phyloP scores from a whole-genome alignment of 1,139 yeast species.

The Zygosaccharomyces pseudobailii region DNA sequence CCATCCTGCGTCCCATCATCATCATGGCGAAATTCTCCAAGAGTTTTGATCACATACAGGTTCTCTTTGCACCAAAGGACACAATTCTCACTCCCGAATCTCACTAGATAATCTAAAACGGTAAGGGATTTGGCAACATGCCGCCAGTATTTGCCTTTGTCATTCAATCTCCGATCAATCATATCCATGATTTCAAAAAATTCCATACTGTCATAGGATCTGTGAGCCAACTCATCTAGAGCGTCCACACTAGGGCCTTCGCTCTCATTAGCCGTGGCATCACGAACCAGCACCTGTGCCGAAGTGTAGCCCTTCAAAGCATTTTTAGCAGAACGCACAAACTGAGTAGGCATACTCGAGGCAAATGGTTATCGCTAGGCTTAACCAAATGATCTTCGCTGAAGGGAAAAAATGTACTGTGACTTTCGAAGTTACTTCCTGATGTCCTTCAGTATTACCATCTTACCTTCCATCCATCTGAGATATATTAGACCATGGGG shows the following conservation, averaged over 20 bases:
- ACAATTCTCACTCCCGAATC: conserved; percentile 85
- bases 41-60: conserved; percentile 80
- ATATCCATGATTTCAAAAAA: conserved; percentile 92
- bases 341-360: conserved; percentile 58
- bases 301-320: conserved; percentile 89
- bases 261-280: conserved; percentile 89
- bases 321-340: conserved; percentile 84
- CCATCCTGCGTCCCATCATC: conserved; percentile 83
- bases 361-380: neutral
- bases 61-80: conserved; percentile 94
- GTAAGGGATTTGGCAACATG: conserved; percentile 91
- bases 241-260: conserved; percentile 78
- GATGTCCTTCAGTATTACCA: neutral
- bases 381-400: neutral
- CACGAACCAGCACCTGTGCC: conserved; percentile 83
- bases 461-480: neutral
- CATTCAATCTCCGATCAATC: conserved; percentile 88
- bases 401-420: neutral
- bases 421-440: neutral
- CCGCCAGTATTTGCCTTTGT: conserved; percentile 97
- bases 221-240: conserved; percentile 78
- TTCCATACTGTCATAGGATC: conserved; percentile 70
- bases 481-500: neutral
- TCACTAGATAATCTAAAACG: conserved; percentile 79
- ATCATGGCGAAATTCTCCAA: conserved; percentile 81